Evolutionary conservation across 441 rosid species (phyloP), one percentile per base, ranked within the genome.

Genomic region (Adansonia madagascariensis): DNA sequence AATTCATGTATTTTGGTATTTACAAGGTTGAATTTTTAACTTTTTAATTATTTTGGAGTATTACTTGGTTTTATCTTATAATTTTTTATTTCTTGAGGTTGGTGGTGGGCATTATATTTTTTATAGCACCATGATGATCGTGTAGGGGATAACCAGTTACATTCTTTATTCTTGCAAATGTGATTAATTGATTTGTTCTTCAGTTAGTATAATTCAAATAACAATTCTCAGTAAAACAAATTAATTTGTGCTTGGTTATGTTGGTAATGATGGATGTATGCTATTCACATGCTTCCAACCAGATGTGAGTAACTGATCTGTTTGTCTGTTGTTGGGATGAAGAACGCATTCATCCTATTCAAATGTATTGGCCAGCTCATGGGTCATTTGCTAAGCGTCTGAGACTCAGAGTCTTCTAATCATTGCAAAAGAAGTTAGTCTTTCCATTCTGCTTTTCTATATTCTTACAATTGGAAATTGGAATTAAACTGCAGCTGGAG

Each of bases 401-500:
- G 62, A 50, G 44, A 17, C 75, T 53, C 49, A 9, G 27, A 39
- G 12, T 43, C 71, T 31, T 71, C 12, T 71, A 17, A 55, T 55
- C 61, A 55, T 55, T 71, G 63, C 11, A 55, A 72, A 39, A 55
- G 50, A 18, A 11, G 8, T 72, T 17, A 55, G 64, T 55, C 27
- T 41, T 72, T 72, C 8, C 24, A 72, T 18, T 46, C 57, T 41
- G 31, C 24, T 62, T 62, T 35, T 75, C 63, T 71, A 1, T 14
- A 6, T 49, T 57, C 64, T 73, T 50, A 39, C 24, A 60, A 56
- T 63, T 53, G 31, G 43, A 66, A 50, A 76, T 4, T 71, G 47
- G 66, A 72, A 70, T 78, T 74, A 61, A 71, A 75, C 20, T 78
- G 78, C 79, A 95, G 99, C 85, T 79, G 95, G 88, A 72, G 95